Percentiles rank a stretch among this genome's conserved stretches.
Conservation (phyloP, 2,329 filamentous ascomycete species). For the Stagonosporopsis rhizophila region DNA sequence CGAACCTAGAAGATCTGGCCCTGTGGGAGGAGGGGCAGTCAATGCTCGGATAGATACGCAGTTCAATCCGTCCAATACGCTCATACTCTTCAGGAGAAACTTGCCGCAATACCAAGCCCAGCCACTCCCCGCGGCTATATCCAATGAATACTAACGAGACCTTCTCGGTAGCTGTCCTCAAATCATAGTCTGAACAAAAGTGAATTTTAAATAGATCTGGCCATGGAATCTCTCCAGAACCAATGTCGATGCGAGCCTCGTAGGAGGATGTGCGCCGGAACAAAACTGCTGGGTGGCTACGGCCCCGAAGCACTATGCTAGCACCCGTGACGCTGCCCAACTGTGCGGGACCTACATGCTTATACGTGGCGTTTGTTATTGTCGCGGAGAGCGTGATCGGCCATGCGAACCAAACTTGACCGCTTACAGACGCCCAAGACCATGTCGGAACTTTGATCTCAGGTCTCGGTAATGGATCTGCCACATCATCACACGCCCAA, state of each 20-base stretch:
- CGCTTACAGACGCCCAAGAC: neutral
- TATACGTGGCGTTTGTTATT: neutral
- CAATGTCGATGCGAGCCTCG: no score
- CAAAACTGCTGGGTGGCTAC: neutral
- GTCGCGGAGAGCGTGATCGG: neutral
- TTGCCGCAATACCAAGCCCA: neutral
- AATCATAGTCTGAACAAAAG: no score
- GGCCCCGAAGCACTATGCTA: neutral
- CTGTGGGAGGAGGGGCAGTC: no score
- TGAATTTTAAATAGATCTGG: no score
- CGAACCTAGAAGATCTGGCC: neutral
- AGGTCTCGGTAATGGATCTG: neutral
- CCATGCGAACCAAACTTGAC: no score
- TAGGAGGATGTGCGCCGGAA: neutral
- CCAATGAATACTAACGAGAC: neutral
- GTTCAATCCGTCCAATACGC: neutral
- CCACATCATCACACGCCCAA: no score
- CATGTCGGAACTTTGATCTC: neutral
- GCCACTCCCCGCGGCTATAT: no score
- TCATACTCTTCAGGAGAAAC: neutral
- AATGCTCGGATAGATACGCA: no score
- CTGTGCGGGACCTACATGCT: neutral
- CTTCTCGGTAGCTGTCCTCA: no score
- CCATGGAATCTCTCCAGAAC: no score
- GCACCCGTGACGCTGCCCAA: neutral